A percentile compares a stretch with the other conserved stretches of the same genome.
Evolutionary conservation across 2,329 filamentous ascomycete species (phyloP).

Genomic region (Pseudocercospora ulei): DNA sequence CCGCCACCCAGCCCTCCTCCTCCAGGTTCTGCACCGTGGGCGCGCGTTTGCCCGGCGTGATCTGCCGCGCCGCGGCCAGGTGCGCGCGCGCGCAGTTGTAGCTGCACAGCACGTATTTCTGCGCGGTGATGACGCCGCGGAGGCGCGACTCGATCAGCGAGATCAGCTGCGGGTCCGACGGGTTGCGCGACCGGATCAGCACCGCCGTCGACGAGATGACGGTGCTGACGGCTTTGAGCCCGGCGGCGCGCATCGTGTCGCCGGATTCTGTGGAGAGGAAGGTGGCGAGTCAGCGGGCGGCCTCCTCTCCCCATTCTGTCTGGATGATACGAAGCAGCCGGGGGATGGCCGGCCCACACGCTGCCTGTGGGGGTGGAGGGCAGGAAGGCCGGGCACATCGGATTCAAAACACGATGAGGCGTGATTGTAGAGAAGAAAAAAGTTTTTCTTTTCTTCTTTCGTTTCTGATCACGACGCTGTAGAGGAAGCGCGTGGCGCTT

Average conservation of each 20-base stretch:
- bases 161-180: slow-evolving; percentile 69
- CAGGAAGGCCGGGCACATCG: no score
- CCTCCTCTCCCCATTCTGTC: no score
- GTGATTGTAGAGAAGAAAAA: background rate
- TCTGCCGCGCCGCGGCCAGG: slow-evolving; percentile 57
- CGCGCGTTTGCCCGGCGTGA: slow-evolving; percentile 89
- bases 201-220: slow-evolving; percentile 81
- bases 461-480: no score
- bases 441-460: no score
- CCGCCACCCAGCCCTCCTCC: slow-evolving; percentile 84
- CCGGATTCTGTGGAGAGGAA: slow-evolving; percentile 97
- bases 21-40: slow-evolving; percentile 86
- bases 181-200: slow-evolving; percentile 78
- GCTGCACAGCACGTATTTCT: slow-evolving; percentile 87
- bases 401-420: no score
- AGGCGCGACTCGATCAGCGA: slow-evolving; percentile 79
- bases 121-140: slow-evolving; percentile 85
- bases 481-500: no score
- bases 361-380: no score
- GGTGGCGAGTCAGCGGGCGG: background rate
- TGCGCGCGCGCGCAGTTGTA: slow-evolving; percentile 76
- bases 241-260: slow-evolving; percentile 94
- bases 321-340: no score
- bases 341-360: no score
- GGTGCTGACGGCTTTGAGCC: slow-evolving; percentile 86